Conservation (phyloP, 495 filamentous ascomycete species). For the Trichoderma asperelloides region DNA sequence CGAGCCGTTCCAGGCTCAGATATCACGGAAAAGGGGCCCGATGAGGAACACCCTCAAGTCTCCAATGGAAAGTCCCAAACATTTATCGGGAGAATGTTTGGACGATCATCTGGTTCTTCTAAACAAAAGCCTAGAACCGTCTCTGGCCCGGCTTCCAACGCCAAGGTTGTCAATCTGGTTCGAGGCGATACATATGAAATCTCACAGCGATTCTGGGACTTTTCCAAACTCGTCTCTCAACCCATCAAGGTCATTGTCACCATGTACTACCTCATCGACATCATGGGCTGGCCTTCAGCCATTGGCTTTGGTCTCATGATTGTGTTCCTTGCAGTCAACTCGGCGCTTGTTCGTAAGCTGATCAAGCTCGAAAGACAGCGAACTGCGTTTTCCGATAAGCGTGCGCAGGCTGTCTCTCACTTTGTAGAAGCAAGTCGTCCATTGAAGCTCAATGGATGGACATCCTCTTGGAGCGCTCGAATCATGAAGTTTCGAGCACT, state of each 20-base stretch:
- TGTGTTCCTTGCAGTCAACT: constrained; percentile 55
- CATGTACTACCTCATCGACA: constrained; percentile 57
- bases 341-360: constrained; percentile 48
- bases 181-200: constrained; percentile 75
- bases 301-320: constrained; percentile 58
- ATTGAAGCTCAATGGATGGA: constrained; percentile 40
- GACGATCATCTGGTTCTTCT: not conserved
- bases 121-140: constrained; percentile 24
- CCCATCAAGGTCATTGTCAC: constrained; percentile 63
- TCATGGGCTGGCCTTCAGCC: constrained; percentile 73
- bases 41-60: constrained; percentile 48
- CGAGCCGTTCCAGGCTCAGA: constrained; percentile 21
- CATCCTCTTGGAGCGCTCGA: constrained; percentile 53
- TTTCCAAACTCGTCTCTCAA: constrained; percentile 54
- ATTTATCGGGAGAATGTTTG: not conserved
- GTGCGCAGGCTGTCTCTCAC: constrained; percentile 66
- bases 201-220: constrained; percentile 75
- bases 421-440: constrained; percentile 80
- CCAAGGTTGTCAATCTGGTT: constrained; percentile 77
- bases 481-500: constrained; percentile 35
- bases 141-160: constrained; percentile 54
- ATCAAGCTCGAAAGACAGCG: constrained; percentile 56
- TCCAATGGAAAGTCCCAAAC: not conserved
- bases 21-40: not conserved
- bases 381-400: constrained; percentile 57